Conservation (phyloP, 495 filamentous ascomycete genomes). For the Penicillium cosmopolitanum region DNA sequence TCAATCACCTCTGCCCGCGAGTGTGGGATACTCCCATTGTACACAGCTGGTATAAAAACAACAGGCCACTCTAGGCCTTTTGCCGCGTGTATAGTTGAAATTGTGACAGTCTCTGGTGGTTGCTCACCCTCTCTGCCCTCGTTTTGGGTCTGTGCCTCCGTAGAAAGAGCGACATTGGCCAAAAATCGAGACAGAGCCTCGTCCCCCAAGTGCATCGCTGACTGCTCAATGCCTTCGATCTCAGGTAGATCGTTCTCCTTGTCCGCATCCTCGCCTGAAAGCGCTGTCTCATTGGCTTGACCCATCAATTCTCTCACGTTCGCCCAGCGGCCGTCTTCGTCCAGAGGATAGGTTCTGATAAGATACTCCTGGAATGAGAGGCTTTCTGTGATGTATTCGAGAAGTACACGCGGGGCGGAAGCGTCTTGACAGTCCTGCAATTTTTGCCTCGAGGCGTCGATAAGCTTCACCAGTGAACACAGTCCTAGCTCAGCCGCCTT, state of each 20-base stretch:
- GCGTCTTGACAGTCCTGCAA: slow-evolving; percentile 52
- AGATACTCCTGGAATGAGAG: slow-evolving; percentile 76
- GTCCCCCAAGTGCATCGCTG: slow-evolving; percentile 56
- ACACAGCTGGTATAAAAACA: slow-evolving; percentile 90
- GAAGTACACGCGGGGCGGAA: slow-evolving; percentile 66
- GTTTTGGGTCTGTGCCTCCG: slow-evolving; percentile 66
- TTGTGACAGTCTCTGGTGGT: slow-evolving; percentile 70
- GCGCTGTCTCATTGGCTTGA: slow-evolving; percentile 68
- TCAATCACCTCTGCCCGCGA: slow-evolving; percentile 86
- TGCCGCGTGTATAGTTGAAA: slow-evolving; percentile 95
- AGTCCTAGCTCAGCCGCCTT: slow-evolving; percentile 69
- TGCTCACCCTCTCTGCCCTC: slow-evolving; percentile 55
- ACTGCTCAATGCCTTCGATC: slow-evolving; percentile 75
- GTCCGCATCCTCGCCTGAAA: slow-evolving; percentile 35
- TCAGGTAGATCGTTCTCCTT: slow-evolving; percentile 73
- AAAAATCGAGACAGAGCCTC: slow-evolving; percentile 80
- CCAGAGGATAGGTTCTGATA: slow-evolving; percentile 67
- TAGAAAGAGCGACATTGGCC: slow-evolving; percentile 84
- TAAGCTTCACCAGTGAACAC: slow-evolving; percentile 62
- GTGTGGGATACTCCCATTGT: slow-evolving; percentile 93
- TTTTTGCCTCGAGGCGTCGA: slow-evolving; percentile 63
- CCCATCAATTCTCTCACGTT: slow-evolving; percentile 88
- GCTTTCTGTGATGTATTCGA: slow-evolving; percentile 74
- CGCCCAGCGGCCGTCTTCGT: slow-evolving; percentile 83
- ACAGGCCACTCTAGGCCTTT: slow-evolving; percentile 98